These are phyloP conservation scores for Mucor saturninus DNA, from an alignment of 371 early-diverging fungal species.

Conservation along the genomic window DNA sequence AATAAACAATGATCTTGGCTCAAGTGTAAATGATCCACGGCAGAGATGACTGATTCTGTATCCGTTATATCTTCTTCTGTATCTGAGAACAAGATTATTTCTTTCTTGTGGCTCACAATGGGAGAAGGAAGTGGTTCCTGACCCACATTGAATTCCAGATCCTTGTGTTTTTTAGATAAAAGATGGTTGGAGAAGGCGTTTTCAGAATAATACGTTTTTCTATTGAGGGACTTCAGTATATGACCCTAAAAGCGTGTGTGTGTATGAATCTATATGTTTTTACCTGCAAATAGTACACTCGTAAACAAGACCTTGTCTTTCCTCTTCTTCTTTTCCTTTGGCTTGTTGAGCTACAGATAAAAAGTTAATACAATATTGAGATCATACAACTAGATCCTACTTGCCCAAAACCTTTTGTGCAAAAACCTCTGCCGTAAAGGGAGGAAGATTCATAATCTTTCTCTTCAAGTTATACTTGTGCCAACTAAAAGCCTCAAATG, in stretches of 20 bases:
- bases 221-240: not conserved
- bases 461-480: conserved; percentile 91
- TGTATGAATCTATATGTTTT: not conserved
- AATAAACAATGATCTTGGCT: conserved; percentile 65
- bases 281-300: conserved; percentile 51
- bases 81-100: conserved; percentile 26
- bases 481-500: conserved; percentile 66
- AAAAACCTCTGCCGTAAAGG: conserved; percentile 78
- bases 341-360: conserved; percentile 49
- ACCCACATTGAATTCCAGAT: conserved; percentile 57
- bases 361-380: not conserved
- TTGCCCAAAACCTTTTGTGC: conserved; percentile 65
- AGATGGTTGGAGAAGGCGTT: conserved; percentile 91
- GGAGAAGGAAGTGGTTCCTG: conserved; percentile 19
- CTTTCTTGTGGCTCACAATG: conserved; percentile 10
- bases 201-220: conserved; percentile 76
- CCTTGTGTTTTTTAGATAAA: conserved; percentile 91
- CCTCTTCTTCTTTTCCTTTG: conserved; percentile 46
- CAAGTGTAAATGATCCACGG: conserved; percentile 5
- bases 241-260: not conserved
- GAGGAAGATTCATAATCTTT: conserved; percentile 80
- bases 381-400: not conserved
- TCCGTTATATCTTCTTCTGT: conserved; percentile 35
- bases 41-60: conserved; percentile 27
- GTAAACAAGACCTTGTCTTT: conserved; percentile 43